Evolutionary conservation across 352 stramenopile genomes (phyloP).

Genomic region (Sclerospora graminicola): DNA sequence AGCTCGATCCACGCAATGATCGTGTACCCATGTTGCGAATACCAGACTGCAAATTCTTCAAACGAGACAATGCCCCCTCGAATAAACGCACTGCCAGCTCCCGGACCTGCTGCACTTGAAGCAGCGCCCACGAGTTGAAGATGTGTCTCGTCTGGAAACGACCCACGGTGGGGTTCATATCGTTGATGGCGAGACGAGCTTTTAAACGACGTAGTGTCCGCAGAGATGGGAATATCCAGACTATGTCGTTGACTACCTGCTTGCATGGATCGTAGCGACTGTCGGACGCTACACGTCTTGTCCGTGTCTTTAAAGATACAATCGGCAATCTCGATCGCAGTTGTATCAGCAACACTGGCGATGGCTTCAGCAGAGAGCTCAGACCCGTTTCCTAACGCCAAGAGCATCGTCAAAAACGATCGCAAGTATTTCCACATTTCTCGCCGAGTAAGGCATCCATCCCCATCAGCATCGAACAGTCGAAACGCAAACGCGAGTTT

Average conservation of each 20-base stretch:
- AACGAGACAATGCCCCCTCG: slow-evolving; percentile 70
- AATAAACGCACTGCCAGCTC: slow-evolving; percentile 62
- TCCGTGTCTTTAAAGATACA: slow-evolving; percentile 78
- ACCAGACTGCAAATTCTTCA: slow-evolving; percentile 82
- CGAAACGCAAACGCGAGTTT: slow-evolving; percentile 89
- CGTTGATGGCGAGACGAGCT: slow-evolving; percentile 21
- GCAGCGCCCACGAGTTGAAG: slow-evolving; percentile 46
- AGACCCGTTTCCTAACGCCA: slow-evolving; percentile 88
- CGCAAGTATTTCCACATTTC: slow-evolving; percentile 90
- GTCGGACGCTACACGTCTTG: slow-evolving; percentile 60
- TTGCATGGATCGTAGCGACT: slow-evolving; percentile 16
- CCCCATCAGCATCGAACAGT: slow-evolving; percentile 87
- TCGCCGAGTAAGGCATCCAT: slow-evolving; percentile 83
- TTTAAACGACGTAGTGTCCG: slow-evolving; percentile 28
- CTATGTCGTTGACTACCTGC: slow-evolving; percentile 33
- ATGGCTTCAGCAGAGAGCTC: slow-evolving; percentile 76
- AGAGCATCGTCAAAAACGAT: slow-evolving; percentile 91
- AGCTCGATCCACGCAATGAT: slow-evolving; percentile 85
- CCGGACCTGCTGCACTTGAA: slow-evolving; percentile 36
- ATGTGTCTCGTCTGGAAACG: slow-evolving; percentile 45
- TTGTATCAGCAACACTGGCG: slow-evolving; percentile 66
- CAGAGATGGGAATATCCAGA: slow-evolving; percentile 41
- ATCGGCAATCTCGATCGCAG: slow-evolving; percentile 73
- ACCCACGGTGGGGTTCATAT: slow-evolving; percentile 68
- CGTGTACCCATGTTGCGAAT: slow-evolving; percentile 66